Conservation (phyloP, 352 stramenopile genomes). For the Globisporangium recalcitrans region DNA sequence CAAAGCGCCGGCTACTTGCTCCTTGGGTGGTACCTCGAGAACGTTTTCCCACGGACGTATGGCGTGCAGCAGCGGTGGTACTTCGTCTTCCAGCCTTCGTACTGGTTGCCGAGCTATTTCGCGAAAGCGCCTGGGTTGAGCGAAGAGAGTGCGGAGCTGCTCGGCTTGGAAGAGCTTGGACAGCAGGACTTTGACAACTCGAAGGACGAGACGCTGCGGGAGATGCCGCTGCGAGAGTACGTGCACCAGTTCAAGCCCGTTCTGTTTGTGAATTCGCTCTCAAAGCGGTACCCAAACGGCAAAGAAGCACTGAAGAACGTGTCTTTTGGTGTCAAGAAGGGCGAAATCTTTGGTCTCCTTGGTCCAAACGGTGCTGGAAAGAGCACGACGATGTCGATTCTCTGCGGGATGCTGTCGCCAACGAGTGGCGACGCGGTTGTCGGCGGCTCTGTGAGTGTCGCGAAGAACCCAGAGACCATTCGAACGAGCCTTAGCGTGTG, state of each 20-base stretch:
- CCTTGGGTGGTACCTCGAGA: conserved; percentile 92
- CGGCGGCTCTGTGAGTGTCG: conserved; percentile 44
- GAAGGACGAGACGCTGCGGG: conserved; percentile 58
- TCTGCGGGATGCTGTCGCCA: conserved; percentile 89
- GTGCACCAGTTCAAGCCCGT: conserved; percentile 50
- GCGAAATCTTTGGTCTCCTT: conserved; percentile 92
- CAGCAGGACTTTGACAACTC: conserved; percentile 17
- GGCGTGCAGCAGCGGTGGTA: conserved; percentile 91
- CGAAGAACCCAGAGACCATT: conserved; percentile 37
- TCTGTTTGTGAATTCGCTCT: conserved; percentile 49
- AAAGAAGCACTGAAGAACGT: conserved; percentile 80
- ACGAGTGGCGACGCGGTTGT: conserved; percentile 68
- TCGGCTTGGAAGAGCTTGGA: conserved; percentile 1
- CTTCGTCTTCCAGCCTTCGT: conserved; percentile 86
- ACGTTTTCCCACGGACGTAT: conserved; percentile 89
- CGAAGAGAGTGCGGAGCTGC: conserved; percentile 19
- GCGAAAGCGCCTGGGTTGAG: conserved; percentile 11
- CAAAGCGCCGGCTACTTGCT: conserved; percentile 87
- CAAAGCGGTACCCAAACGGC: conserved; percentile 69
- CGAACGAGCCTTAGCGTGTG: conserved; percentile 75
- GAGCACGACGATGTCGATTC: conserved; percentile 95
- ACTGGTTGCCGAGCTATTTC: conserved; percentile 53
- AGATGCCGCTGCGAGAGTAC: conserved; percentile 53
- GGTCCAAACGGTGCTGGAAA: conserved; percentile 94
- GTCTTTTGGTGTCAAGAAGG: conserved; percentile 83